Evolutionary conservation across 352 stramenopile genomes (phyloP).

Genomic region (Thalassiosira ordinaria): DNA sequence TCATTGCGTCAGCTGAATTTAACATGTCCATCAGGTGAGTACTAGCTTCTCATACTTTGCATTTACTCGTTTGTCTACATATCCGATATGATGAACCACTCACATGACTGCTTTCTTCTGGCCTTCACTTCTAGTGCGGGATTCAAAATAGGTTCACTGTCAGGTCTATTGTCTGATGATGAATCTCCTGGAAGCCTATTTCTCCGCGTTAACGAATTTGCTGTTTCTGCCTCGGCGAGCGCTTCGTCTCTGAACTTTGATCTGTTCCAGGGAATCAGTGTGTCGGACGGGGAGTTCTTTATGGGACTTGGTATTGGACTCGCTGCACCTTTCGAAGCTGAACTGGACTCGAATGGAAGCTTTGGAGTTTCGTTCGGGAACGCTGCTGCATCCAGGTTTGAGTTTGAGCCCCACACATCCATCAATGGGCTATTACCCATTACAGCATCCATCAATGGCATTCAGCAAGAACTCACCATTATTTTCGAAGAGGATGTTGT

Average conservation of each 20-base stretch:
- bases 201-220: slow-evolving; percentile 30
- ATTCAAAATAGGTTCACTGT: slow-evolving; percentile 20
- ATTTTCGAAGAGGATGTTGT: slow-evolving; percentile 37
- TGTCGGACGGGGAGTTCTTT: slow-evolving; percentile 13
- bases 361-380: slow-evolving; percentile 9
- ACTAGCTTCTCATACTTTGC: too few relatives aligned
- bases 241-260: slow-evolving; percentile 7
- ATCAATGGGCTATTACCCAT: slow-evolving; percentile 32
- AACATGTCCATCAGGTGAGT: too few relatives aligned
- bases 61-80: too few relatives aligned
- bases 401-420: slow-evolving; percentile 29
- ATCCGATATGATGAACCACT: too few relatives aligned
- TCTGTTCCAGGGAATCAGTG: slow-evolving; percentile 21
- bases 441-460: not conserved
- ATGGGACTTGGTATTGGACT: slow-evolving; percentile 21
- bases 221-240: slow-evolving; percentile 12
- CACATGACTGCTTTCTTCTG: too few relatives aligned
- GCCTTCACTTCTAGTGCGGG: too few relatives aligned
- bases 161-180: slow-evolving; percentile 11
- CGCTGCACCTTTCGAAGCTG: slow-evolving; percentile 21
- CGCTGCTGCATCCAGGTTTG: slow-evolving; percentile 6
- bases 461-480: slow-evolving; percentile 15
- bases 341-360: slow-evolving; percentile 2
- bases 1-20: too few relatives aligned
- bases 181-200: slow-evolving; percentile 14